Conservation (phyloP, 2,329 filamentous ascomycete species). For the Atkinsonella texensis region DNA sequence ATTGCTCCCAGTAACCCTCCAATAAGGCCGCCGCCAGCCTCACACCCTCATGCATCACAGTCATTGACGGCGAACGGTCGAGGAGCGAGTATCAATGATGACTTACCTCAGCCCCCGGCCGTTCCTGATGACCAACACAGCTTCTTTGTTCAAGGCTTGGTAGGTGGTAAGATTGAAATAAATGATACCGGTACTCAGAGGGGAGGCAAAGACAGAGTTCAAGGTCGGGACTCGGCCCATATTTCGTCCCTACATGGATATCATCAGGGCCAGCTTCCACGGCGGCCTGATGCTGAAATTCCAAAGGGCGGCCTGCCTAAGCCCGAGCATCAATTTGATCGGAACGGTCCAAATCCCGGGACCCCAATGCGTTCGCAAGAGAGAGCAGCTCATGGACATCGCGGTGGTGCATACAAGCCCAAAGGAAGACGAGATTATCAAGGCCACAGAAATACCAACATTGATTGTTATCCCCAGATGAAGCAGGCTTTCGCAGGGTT, state of each 20-base stretch:
- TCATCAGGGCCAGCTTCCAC: not conserved
- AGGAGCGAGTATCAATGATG: not conserved
- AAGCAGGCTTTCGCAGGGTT: not conserved
- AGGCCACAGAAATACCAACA: not conserved
- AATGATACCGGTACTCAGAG: not conserved
- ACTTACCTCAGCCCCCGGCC: not conserved
- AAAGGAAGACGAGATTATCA: not conserved
- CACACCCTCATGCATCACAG: not conserved
- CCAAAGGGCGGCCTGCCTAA: not conserved
- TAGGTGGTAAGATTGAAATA: not conserved
- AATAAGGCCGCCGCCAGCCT: not conserved
- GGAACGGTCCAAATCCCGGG: not conserved
- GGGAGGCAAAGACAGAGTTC: not conserved
- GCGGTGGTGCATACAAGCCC: constrained; percentile 2
- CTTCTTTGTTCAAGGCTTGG: not conserved
- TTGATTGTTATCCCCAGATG: not conserved
- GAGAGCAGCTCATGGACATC: not conserved
- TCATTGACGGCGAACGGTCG: not conserved
- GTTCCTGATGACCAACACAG: not conserved
- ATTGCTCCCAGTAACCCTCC: not conserved
- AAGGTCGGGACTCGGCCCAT: not conserved
- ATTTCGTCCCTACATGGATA: not conserved
- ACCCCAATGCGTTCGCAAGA: not conserved
- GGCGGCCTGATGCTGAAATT: not conserved
- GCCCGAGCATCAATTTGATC: not conserved